Evolutionary conservation across 108 stramenopile genomes (phyloP).

Genomic region (Skeletonema marinoi): DNA sequence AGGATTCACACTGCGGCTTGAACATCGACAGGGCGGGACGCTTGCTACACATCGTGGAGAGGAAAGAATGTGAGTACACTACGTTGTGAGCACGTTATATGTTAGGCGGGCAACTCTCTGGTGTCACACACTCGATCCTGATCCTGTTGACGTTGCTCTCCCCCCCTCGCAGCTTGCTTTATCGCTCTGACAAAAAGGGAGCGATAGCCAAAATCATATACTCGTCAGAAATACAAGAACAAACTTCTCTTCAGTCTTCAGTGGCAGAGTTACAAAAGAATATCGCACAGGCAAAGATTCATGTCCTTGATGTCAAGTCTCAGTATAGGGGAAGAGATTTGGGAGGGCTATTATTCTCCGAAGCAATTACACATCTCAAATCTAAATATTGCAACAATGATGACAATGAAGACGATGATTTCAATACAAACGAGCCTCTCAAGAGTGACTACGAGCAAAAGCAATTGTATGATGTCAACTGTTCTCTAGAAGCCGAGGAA

Average conservation of each 20-base stretch:
- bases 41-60: conserved; percentile 54
- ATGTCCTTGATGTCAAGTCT: conserved; percentile 63
- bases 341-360: conserved; percentile 62
- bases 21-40: conserved; percentile 53
- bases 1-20: conserved; percentile 50
- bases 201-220: conserved; percentile 73
- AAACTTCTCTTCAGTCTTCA: background rate
- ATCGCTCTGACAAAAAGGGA: conserved; percentile 61
- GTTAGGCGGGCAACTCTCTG: no score
- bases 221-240: conserved; percentile 29
- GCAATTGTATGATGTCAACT: conserved; percentile 30
- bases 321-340: conserved; percentile 62
- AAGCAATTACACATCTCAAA: conserved; percentile 50
- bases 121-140: background rate
- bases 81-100: background rate
- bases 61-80: conserved; percentile 28
- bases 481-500: conserved; percentile 69
- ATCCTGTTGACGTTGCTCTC: background rate
- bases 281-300: conserved; percentile 55
- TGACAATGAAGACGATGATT: conserved; percentile 27
- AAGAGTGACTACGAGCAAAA: conserved; percentile 10
- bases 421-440: background rate
- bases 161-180: conserved; percentile 48
- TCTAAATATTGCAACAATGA: conserved; percentile 34
- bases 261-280: background rate